Base-by-base conservation (phyloP, 805 yeast species). In the Saturnispora besseyi region DNA sequence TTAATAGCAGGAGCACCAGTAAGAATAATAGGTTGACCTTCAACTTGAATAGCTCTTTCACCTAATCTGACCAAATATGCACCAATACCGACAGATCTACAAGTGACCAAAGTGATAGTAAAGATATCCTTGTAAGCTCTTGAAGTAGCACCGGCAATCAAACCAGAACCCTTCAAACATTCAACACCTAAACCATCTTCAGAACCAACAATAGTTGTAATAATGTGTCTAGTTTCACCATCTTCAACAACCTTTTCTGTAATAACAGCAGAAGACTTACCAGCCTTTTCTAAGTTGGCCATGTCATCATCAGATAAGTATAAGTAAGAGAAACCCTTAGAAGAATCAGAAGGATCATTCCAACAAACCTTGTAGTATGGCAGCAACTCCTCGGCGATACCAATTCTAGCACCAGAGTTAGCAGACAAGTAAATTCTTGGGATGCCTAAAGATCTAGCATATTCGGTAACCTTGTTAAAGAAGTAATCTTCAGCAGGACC, bases 21-120 rank as follows among this genome's bases (percentile, higher is more conserved):
- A 64, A 93, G 82, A 59, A 93, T 91, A 60, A 93, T 88, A 50
- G 99, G 99, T 72, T 93, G 98, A 41, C 99, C 99, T 69, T 93
- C 97, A 61, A 93, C 86, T 74, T 93, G 99, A 62, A 93, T 90
- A 41, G 98, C 95, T 76, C 99, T 85, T 77, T 93, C 98, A 63
- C 99, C 99, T 58, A 93, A 78, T 71, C 99, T 85, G 40, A 93
- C 99, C 66, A 93, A 77, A 66, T 93, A 93, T 43, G 99, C 99
- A 75, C 99, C 99, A 68, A 93, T 93, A 83, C 99, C 99, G 62
- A 93, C 99, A 47, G 98, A 90, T 77, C 99, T 84, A 74, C 98
- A 90, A n/a, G 99, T 93, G 50, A 93, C 99, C 67, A 93, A 76
- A n/a, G 99, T 91, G 52, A 90, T 81, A 21, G 99, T 93, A 75